These are phyloP conservation scores for Chalara sp. DNA, from an alignment of 2,329 filamentous ascomycete species.

Conservation along the genomic window DNA sequence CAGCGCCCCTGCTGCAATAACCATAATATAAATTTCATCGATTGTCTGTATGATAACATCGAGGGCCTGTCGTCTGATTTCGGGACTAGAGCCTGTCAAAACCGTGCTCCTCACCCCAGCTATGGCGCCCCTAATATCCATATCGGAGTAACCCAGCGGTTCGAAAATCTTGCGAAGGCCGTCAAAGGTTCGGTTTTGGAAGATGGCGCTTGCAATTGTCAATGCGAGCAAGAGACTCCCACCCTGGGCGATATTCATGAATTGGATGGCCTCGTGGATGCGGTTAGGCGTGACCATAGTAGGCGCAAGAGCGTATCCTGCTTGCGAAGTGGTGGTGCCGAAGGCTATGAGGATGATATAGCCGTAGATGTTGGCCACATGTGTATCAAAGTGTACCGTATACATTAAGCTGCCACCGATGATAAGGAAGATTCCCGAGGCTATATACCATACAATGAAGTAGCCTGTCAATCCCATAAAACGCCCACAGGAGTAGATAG, in stretches of 20 bases:
- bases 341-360: constrained; percentile 31
- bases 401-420: constrained; percentile 22
- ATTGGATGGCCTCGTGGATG: constrained; percentile 26
- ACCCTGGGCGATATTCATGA: constrained; percentile 29
- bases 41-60: too few species aligned
- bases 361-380: constrained; percentile 25
- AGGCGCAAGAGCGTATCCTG: constrained; percentile 10
- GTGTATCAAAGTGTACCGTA: constrained; percentile 19
- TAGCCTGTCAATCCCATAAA: constrained; percentile 32
- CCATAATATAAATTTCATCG: too few species aligned
- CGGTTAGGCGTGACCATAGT: constrained; percentile 24
- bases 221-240: constrained; percentile 26
- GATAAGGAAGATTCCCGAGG: constrained; percentile 4
- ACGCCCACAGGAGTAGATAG: constrained; percentile 30
- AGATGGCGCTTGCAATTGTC: constrained; percentile 28
- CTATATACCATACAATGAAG: constrained; percentile 6
- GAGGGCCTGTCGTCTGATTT: too few species aligned
- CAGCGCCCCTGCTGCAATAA: too few species aligned
- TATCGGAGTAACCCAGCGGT: constrained; percentile 4
- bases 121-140: constrained; percentile 2
- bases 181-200: constrained; percentile 26
- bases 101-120: too few species aligned
- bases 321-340: constrained; percentile 27
- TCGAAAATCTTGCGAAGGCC: constrained; percentile 22
- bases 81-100: too few species aligned